Conservation (phyloP, 1,284 basidiomycete species). For the Rhodofomes roseus region DNA sequence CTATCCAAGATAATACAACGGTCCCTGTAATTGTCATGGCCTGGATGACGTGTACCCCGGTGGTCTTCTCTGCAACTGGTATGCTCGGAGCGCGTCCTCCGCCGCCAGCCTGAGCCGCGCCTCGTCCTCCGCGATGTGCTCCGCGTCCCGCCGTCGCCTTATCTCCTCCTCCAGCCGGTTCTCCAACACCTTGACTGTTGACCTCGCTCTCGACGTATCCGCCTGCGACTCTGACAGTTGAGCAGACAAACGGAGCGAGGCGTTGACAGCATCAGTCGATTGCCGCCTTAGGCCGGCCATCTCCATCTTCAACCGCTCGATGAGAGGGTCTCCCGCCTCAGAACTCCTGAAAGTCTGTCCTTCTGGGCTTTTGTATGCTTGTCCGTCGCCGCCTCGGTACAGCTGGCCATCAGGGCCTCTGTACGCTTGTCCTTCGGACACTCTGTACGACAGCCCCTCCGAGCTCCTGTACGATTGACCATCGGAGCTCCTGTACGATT, state of each 20-base stretch:
- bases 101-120: conserved; percentile 42
- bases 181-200: conserved; percentile 50
- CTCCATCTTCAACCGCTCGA: conserved; percentile 62
- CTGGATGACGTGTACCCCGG: conserved; percentile 17
- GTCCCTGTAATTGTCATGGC: conserved; percentile 6
- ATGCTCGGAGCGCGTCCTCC: conserved; percentile 41
- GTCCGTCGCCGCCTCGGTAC: neutral
- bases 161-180: conserved; percentile 57
- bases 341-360: conserved; percentile 3
- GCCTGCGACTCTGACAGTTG: conserved; percentile 59
- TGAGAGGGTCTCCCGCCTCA: conserved; percentile 24
- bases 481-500: neutral
- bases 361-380: neutral
- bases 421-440: neutral
- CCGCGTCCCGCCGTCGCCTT: conserved; percentile 52
- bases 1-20: neutral
- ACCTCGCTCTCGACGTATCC: conserved; percentile 50
- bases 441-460: neutral
- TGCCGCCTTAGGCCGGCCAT: conserved; percentile 57
- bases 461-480: conserved; percentile 1
- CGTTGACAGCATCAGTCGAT: conserved; percentile 59
- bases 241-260: conserved; percentile 58
- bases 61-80: conserved; percentile 22
- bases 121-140: conserved; percentile 51
- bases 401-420: neutral